Evolutionary conservation across 2,329 filamentous ascomycete genomes (phyloP), one percentile per base, ranked within the genome.

Genomic region (Cladorrhinum sp.): DNA sequence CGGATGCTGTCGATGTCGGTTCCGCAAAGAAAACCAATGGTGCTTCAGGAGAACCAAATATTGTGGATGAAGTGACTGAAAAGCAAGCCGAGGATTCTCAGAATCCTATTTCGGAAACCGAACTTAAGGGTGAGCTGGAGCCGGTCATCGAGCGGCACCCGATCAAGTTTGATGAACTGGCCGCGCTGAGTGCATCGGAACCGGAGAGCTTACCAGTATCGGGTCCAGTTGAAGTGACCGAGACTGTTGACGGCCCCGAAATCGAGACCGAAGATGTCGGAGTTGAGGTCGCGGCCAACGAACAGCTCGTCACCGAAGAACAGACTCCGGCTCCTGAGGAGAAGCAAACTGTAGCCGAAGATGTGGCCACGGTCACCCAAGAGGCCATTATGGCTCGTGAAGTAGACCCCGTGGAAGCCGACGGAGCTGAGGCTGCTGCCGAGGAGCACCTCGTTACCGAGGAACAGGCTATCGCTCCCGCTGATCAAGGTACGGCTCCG

Each of bases 21-120:
- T 32, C 53, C 60, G 53, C 36, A 22, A 22, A 50, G 6, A 36
- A 51, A 48, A 12, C 36, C 48, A 55, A 57, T 12, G 38, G 13
- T 32, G 51, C 10, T n/a, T 24, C 23, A 32, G 22, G 50, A 50
- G 38, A 25, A 24, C 18, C 6, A 32, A 32, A 45, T 3, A 45
- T 27, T 20, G 52, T 32, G 4, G n/a, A 18, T 22, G 41, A 45
- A n/a, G 7, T n/a, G 20, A 22, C 41, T n/a, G 41, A 20, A 22
- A 22, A 16, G 20, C n/a, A 18, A 20, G 32, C 32, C 32, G 32
- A 36, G 7, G 32, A 36, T 3, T 3, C 32, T 36, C 16, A 2
- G 9, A 13, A 36, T 36, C 5, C 25, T 10, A 29, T 4, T 10
- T 41, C 36, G 36, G 36, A 13, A 3, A n/a, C 16, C 41, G 41